phyloP scores from a whole-genome alignment of 2,329 filamentous ascomycete genomes.

The Penicillium griseofulvum region DNA sequence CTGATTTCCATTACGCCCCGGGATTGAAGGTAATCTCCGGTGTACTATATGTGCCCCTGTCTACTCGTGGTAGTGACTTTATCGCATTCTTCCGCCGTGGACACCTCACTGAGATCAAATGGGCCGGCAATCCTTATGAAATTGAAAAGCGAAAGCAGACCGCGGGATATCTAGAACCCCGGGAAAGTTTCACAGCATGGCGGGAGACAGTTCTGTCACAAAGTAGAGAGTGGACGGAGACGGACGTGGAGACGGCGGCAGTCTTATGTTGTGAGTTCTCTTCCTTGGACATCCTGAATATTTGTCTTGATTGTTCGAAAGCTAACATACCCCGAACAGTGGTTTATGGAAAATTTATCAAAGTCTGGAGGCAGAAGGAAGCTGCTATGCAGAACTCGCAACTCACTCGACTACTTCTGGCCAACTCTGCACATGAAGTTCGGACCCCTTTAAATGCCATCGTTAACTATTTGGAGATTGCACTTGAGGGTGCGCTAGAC shows the following conservation, averaged over 20 bases:
- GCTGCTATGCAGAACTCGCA: conserved; percentile 77
- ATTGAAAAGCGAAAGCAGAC: conserved; percentile 75
- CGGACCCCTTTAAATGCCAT: conserved; percentile 89
- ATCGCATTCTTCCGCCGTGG: conserved; percentile 85
- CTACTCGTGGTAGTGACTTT: conserved; percentile 72
- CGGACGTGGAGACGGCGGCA: conserved; percentile 84
- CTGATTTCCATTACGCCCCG: conserved; percentile 73
- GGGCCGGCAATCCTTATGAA: conserved; percentile 58
- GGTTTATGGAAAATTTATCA: conserved; percentile 86
- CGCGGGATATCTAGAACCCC: conserved; percentile 70
- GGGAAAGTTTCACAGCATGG: conserved; percentile 80
- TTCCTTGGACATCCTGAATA: neutral
- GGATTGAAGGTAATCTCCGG: conserved; percentile 78
- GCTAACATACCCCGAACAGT: conserved; percentile 35
- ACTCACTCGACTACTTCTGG: conserved; percentile 72
- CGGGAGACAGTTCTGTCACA: conserved; percentile 76
- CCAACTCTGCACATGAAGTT: conserved; percentile 89
- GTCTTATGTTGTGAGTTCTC: conserved; percentile 62
- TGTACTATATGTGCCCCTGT: conserved; percentile 76
- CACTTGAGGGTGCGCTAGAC: conserved; percentile 75
- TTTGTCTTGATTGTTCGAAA: neutral
- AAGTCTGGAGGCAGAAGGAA: conserved; percentile 90
- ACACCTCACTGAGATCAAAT: conserved; percentile 78
- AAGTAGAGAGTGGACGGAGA: conserved; percentile 83
- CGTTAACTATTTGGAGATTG: conserved; percentile 92